Evolutionary conservation across 768 basidiomycete genomes (phyloP).

Genomic region (Pleurotus sapidus): DNA sequence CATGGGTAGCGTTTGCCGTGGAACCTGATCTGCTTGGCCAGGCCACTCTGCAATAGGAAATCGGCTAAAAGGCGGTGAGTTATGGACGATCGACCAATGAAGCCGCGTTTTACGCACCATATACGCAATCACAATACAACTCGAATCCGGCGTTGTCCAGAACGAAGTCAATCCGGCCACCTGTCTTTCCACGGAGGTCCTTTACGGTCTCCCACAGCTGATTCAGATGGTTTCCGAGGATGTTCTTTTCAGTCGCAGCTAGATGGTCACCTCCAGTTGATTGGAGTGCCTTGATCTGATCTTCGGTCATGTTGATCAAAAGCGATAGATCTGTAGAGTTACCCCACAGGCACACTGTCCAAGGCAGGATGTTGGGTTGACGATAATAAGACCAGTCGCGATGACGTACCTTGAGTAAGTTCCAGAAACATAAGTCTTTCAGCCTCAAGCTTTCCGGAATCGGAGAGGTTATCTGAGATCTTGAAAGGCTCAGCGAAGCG

Average conservation of each 20-base stretch:
- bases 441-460: constrained; percentile 60
- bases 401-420: constrained; percentile 74
- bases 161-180: constrained; percentile 76
- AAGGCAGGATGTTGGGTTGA: background rate
- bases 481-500: constrained; percentile 87
- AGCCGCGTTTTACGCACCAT: constrained; percentile 45
- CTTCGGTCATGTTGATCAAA: constrained; percentile 96
- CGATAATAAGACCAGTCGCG: background rate
- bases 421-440: constrained; percentile 88
- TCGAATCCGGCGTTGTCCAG: constrained; percentile 91
- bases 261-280: constrained; percentile 95
- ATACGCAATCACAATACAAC: constrained; percentile 83
- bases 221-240: constrained; percentile 80
- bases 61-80: constrained; percentile 56
- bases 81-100: background rate
- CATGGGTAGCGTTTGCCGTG: constrained; percentile 95
- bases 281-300: constrained; percentile 94
- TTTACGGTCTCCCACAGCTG: constrained; percentile 75
- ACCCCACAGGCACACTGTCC: constrained; percentile 90
- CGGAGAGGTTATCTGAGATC: constrained; percentile 48
- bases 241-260: constrained; percentile 95
- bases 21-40: constrained; percentile 83
- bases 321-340: constrained; percentile 95
- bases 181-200: constrained; percentile 64
- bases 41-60: constrained; percentile 88